Percentiles rank a stretch among this genome's conserved stretches.
Evolutionary conservation across 129 eudicot genomes (phyloP).

Genomic region (Flaveria trinervia): DNA sequence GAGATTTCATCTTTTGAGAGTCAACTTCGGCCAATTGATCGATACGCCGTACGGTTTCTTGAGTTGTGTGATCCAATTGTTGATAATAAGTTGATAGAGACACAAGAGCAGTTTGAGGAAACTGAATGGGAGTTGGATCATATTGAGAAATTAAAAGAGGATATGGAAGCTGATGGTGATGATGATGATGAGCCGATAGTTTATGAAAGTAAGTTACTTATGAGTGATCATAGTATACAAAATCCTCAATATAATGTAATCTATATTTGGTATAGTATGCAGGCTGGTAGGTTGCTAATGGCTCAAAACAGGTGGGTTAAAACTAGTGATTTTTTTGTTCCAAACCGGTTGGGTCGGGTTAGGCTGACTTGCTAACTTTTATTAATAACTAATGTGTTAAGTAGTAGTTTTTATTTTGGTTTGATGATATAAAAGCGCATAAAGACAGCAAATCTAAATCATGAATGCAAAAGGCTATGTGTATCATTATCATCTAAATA

Average conservation of each 20-base stretch:
- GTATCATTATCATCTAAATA: too few relatives aligned
- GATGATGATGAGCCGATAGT: conserved; percentile 97
- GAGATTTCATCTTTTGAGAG: conserved; percentile 75
- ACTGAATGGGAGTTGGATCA: conserved; percentile 96
- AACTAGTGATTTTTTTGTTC: background rate
- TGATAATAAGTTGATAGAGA: conserved; percentile 58
- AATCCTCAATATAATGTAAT: background rate
- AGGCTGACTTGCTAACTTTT: background rate
- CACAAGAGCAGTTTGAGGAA: conserved; percentile 66
- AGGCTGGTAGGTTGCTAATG: too few relatives aligned
- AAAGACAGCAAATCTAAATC: background rate
- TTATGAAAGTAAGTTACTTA: conserved; percentile 75
- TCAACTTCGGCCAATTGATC: conserved; percentile 92
- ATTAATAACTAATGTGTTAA: background rate
- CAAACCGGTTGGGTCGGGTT: background rate
- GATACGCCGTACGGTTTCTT: conserved; percentile 86
- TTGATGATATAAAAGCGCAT: background rate
- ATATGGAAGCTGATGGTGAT: conserved; percentile 96
- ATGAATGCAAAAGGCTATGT: background rate
- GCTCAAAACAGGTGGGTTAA: background rate
- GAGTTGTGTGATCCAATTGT: conserved; percentile 95
- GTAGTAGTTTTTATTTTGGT: background rate
- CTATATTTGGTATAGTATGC: background rate
- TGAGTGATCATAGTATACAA: background rate
- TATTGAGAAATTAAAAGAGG: conserved; percentile 95